A percentile compares a stretch with the other conserved stretches of the same genome.
phyloP scores from a whole-genome alignment of 2,329 filamentous ascomycete species.

The Dothideomycetes sp. region DNA sequence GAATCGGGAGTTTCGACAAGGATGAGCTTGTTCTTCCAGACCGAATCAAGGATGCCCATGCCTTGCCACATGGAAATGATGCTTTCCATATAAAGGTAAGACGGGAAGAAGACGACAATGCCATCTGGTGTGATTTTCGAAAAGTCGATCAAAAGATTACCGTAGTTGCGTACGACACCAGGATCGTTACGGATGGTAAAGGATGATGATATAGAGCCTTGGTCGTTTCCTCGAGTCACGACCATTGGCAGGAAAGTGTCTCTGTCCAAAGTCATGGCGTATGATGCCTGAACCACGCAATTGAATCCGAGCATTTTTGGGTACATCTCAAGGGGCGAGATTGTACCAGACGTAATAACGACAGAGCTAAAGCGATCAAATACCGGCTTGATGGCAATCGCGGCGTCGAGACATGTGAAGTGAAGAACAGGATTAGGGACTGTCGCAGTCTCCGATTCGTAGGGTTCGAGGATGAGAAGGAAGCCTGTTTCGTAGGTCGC shows the following conservation, averaged over 20 bases:
- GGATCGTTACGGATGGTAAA: conserved; percentile 95
- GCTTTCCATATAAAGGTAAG: conserved; percentile 97
- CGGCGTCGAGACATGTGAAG: conserved; percentile 92
- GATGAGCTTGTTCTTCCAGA: conserved; percentile 99
- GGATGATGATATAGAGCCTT: conserved; percentile 82
- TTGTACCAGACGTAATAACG: conserved; percentile 95
- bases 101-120: conserved; percentile 98
- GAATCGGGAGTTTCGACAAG: conserved; percentile 95
- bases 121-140: conserved; percentile 93
- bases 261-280: conserved; percentile 89
- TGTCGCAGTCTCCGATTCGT: conserved; percentile 87
- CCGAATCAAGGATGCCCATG: conserved; percentile 93
- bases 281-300: conserved; percentile 92
- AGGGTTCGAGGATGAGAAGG: conserved; percentile 91
- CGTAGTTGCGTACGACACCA: conserved; percentile 94
- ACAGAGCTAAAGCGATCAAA: conserved; percentile 97
- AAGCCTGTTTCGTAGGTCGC: conserved; percentile 97
- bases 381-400: conserved; percentile 94
- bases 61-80: conserved; percentile 99
- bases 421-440: conserved; percentile 96
- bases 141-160: conserved; percentile 86
- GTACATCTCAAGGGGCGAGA: conserved; percentile 97
- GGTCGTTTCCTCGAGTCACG: conserved; percentile 88
- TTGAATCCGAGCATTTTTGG: conserved; percentile 95
- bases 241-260: conserved; percentile 98